phyloP scores from a whole-genome alignment of 2,329 filamentous ascomycete species.

The Fonsecaea nubica region DNA sequence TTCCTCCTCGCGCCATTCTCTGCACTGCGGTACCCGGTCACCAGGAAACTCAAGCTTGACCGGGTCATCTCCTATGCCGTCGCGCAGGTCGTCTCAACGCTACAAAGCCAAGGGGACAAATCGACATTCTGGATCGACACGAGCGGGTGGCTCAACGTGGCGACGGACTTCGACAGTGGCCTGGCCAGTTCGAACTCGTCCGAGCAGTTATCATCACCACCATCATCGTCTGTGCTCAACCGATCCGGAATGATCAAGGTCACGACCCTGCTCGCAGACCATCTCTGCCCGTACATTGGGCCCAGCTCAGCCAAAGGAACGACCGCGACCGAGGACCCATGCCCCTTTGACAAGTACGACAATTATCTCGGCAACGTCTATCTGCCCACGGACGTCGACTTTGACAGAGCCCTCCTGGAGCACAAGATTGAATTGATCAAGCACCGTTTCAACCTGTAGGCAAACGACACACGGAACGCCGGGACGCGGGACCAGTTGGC shows the following conservation, averaged over 20 bases:
- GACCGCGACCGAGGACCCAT: constrained; percentile 21
- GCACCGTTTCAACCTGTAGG: constrained; percentile 31
- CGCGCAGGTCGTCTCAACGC: constrained; percentile 42
- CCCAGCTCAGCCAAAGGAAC: background rate
- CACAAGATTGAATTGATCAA: constrained; percentile 40
- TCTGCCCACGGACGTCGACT: constrained; percentile 37
- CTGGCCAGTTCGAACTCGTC: constrained; percentile 28
- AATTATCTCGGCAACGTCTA: constrained; percentile 41
- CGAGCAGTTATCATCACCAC: constrained; percentile 32
- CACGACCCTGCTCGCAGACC: constrained; percentile 47
- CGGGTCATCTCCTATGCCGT: constrained; percentile 25
- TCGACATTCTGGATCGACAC: constrained; percentile 50
- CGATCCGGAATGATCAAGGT: constrained; percentile 47
- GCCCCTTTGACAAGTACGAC: constrained; percentile 46
- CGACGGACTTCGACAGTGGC: constrained; percentile 29
- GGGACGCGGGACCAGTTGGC: no score
- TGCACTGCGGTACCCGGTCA: constrained; percentile 45
- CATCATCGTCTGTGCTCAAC: constrained; percentile 21
- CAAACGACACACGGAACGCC: background rate
- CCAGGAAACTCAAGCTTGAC: constrained; percentile 38
- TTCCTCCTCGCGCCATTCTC: constrained; percentile 49
- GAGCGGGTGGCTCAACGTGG: constrained; percentile 48
- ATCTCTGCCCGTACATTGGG: constrained; percentile 46
- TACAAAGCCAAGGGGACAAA: constrained; percentile 47
- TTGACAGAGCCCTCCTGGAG: constrained; percentile 41